Conservation (phyloP, 257 asterid species). For the Nicotiana undulata region DNA sequence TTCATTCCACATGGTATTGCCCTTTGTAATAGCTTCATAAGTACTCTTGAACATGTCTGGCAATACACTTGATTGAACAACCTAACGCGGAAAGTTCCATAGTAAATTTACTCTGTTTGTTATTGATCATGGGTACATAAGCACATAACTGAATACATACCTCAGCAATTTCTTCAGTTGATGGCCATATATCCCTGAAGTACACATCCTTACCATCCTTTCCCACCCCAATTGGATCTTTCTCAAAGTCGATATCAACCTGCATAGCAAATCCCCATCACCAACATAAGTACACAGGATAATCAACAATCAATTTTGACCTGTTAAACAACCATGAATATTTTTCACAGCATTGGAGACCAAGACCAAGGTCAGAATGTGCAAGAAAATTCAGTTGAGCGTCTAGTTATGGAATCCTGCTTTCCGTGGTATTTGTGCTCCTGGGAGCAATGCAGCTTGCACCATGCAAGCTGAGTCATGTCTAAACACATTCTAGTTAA, state of each 20-base stretch:
- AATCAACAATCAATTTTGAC: neutral
- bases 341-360: neutral
- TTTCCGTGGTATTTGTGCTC: neutral
- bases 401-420: neutral
- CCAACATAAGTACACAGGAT: neutral
- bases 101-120: neutral
- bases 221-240: conserved; percentile 88
- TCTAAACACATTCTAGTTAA: neutral
- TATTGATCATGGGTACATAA: neutral
- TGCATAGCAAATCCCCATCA: conserved; percentile 15
- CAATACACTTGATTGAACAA: conserved; percentile 77
- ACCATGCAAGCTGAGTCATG: neutral
- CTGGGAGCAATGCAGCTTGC: neutral
- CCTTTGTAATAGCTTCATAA: conserved; percentile 72
- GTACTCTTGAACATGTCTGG: conserved; percentile 96
- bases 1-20: conserved; percentile 88
- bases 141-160: conserved; percentile 22
- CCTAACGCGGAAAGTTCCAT: conserved; percentile 32
- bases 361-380: neutral
- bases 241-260: conserved; percentile 92
- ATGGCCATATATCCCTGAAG: conserved; percentile 90
- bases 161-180: conserved; percentile 90
- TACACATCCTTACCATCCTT: conserved; percentile 78
- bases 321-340: neutral
- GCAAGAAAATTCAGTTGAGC: neutral